Conservation (phyloP, 2,329 filamentous ascomycete species). For the Helotiales sp. region DNA sequence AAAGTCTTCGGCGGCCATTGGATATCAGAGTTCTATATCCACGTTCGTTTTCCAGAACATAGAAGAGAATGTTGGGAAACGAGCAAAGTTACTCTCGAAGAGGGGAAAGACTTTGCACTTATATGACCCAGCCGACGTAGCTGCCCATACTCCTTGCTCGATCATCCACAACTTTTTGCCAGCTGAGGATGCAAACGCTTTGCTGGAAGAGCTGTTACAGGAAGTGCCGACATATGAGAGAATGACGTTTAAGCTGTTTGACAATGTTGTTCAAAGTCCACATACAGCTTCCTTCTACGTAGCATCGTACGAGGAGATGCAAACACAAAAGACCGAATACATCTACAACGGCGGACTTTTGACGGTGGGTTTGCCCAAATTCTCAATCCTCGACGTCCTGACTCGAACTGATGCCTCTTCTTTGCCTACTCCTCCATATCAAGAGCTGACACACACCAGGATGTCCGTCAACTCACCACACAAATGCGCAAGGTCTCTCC, state of each 20-base stretch:
- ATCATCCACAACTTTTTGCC: constrained; percentile 91
- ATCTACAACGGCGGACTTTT: constrained; percentile 79
- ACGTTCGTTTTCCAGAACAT: constrained; percentile 40
- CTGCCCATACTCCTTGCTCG: constrained; percentile 82
- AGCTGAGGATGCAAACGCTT: constrained; percentile 64
- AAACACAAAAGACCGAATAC: constrained; percentile 74
- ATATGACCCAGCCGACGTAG: constrained; percentile 78
- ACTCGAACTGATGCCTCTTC: neutral
- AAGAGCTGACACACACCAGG: constrained; percentile 43
- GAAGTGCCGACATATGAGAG: constrained; percentile 72
- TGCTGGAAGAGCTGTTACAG: constrained; percentile 73
- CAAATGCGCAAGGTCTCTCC: constrained; percentile 69
- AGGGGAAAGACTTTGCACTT: constrained; percentile 84
- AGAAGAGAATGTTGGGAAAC: constrained; percentile 37
- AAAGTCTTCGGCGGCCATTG: constrained; percentile 34
- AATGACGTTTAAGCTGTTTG: constrained; percentile 82
- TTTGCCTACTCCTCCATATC: neutral
- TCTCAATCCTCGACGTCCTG: neutral
- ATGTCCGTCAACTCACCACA: constrained; percentile 75
- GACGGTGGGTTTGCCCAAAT: constrained; percentile 46
- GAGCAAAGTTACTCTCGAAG: constrained; percentile 58
- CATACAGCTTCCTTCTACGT: constrained; percentile 86
- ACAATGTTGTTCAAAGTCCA: constrained; percentile 80
- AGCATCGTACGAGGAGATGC: constrained; percentile 67
- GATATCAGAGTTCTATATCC: constrained; percentile 64